phyloP scores from a whole-genome alignment of 352 stramenopile genomes.

The Plasmopara muralis region DNA sequence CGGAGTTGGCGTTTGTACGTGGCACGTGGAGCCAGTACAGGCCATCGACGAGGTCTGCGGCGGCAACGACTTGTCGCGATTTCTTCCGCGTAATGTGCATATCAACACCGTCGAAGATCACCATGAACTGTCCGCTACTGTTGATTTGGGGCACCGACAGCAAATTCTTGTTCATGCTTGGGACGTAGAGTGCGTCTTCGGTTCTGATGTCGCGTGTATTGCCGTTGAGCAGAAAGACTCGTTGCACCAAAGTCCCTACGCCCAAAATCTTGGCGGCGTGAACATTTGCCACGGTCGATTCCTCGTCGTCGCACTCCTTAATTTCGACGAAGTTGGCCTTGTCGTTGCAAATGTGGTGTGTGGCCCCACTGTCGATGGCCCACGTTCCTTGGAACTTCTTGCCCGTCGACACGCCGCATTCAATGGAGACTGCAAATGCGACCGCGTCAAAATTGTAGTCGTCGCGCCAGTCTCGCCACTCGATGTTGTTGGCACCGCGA shows the following conservation, averaged over 20 bases:
- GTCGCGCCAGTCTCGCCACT: not conserved
- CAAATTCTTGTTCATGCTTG: not conserved
- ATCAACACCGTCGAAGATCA: not conserved
- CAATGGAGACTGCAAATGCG: not conserved
- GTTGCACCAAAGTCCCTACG: not conserved
- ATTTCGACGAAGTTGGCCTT: not conserved
- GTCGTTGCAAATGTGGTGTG: not conserved
- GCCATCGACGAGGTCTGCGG: slow-evolving; percentile 1
- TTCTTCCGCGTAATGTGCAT: not conserved
- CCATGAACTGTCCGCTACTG: not conserved
- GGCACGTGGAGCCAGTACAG: slow-evolving; percentile 1
- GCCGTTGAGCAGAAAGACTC: not conserved
- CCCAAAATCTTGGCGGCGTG: not conserved
- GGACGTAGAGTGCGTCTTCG: not conserved
- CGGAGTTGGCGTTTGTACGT: not conserved
- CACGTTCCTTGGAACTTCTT: not conserved
- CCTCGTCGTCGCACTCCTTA: not conserved
- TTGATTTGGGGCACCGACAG: not conserved
- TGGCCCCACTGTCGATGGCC: not conserved
- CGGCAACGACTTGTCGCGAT: not conserved
- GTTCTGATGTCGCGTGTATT: not conserved
- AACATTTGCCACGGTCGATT: not conserved
- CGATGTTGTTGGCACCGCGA: not conserved
- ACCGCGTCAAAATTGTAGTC: not conserved
- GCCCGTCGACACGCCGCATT: not conserved